Evolutionary conservation across 768 basidiomycete species (phyloP), one percentile per base, ranked within the genome.

Genomic region (Leccinum barrowsii): DNA sequence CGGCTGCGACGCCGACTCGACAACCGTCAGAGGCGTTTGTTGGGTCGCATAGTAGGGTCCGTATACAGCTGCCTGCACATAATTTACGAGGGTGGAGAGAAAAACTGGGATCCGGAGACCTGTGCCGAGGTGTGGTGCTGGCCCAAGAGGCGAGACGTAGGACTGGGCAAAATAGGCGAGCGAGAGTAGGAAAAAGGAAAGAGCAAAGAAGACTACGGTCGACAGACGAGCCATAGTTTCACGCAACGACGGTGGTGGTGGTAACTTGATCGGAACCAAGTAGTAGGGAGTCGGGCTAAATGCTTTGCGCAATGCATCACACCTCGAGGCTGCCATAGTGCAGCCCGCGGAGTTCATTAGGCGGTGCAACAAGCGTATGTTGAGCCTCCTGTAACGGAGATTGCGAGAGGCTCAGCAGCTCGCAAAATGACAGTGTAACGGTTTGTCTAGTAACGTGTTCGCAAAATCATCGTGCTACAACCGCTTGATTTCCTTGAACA

Each of bases 131-230:
- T 70, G 65, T 52, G 71, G 65, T 35, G 73, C 71, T 46, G 71
- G 72, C 7, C 69, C 71, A 0, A 74, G 65, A 24, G 65, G 71
- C 13, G 73, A 69, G 24, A 63, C 67, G 26, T 69, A 67, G 50
- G 71, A 73, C 47, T 73, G 71, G 7, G 62, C 64, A 46, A 64
- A 58, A 55, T 71, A 73, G 49, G 71, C 71, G 37, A 72, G 62
- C 30, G 71, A 73, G 51, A 72, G 61, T 15, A 72, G 37, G 12
- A 72, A 57, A 51, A 74, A 52, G 22, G 71, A 63, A 48, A 71
- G 28, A 10, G 60, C 55, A 19, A 69, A 32, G 30, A 71, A 61
- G 51, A 60, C 49, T 37, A 57, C 44, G n/a, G 65, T 60, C 51
- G 62, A 54, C 40, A 55, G 48, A 48, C 63, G 73, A 57, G 71